phyloP scores from a whole-genome alignment of 1,284 basidiomycete genomes.

The Apiotrichum mycotoxinovorans region DNA sequence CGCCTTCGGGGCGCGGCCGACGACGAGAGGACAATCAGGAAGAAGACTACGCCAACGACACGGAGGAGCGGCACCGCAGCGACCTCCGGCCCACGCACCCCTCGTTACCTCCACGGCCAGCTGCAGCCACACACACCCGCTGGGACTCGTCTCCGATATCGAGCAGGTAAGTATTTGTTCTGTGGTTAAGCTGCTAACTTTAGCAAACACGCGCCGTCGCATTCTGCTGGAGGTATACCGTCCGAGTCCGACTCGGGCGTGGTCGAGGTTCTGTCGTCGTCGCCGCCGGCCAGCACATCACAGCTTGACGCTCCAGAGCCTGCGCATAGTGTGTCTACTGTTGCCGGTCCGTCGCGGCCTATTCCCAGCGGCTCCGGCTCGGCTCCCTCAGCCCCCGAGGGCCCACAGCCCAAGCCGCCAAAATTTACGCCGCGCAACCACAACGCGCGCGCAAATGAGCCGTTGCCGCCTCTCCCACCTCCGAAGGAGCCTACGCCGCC shows the following conservation, averaged over 20 bases:
- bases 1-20: background rate
- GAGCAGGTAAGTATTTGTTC: background rate
- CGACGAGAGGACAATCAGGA: background rate
- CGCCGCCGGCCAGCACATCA: background rate
- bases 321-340: too few relatives aligned
- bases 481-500: background rate
- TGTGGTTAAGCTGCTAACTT: background rate
- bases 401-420: background rate
- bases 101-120: background rate
- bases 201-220: background rate
- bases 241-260: background rate
- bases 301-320: background rate
- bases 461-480: background rate
- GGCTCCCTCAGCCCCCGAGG: background rate
- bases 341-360: background rate
- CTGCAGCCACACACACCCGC: background rate
- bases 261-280: background rate
- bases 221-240: background rate
- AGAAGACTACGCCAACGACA: background rate
- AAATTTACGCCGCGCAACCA: slow-evolving; percentile 2
- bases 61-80: too few relatives aligned
- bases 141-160: background rate
- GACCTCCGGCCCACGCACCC: background rate
- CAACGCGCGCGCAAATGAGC: background rate
- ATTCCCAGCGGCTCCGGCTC: too few relatives aligned